phyloP scores from a whole-genome alignment of 495 filamentous ascomycete species.

The Neurospora sp. region DNA sequence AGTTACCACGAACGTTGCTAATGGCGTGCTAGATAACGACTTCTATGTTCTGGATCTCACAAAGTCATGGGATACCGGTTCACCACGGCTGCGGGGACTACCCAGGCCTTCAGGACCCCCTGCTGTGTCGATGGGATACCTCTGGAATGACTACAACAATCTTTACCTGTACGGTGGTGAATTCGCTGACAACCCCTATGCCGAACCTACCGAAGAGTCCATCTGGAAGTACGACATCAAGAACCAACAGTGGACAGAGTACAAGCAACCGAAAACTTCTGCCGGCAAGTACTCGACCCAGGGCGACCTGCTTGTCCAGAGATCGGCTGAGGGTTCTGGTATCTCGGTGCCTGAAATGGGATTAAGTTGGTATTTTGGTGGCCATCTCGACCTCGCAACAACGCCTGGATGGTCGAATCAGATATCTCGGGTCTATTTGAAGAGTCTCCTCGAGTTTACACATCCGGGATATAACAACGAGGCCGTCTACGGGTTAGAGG shows the following conservation, averaged over 20 bases:
- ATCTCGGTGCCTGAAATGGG: slow-evolving; percentile 57
- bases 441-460: slow-evolving; percentile 65
- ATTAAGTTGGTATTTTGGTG: slow-evolving; percentile 66
- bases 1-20: slow-evolving; percentile 9
- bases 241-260: slow-evolving; percentile 50
- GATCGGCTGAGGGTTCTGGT: slow-evolving; percentile 62
- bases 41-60: slow-evolving; percentile 58
- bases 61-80: slow-evolving; percentile 53
- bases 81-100: slow-evolving; percentile 50
- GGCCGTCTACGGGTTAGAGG: slow-evolving; percentile 40
- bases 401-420: slow-evolving; percentile 59
- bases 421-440: slow-evolving; percentile 54
- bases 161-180: slow-evolving; percentile 66
- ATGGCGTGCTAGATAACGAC: slow-evolving; percentile 47
- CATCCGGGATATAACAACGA: slow-evolving; percentile 55
- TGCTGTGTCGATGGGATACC: slow-evolving; percentile 56
- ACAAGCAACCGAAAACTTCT: slow-evolving; percentile 43
- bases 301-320: slow-evolving; percentile 44
- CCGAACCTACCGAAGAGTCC: slow-evolving; percentile 42
- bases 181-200: slow-evolving; percentile 49
- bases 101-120: slow-evolving; percentile 59
- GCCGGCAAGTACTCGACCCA: slow-evolving; percentile 46
- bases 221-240: slow-evolving; percentile 59
- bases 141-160: slow-evolving; percentile 59
- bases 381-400: slow-evolving; percentile 58